Percentiles rank a stretch among this genome's conserved stretches.
Evolutionary conservation across 1,284 basidiomycete species (phyloP).

Genomic region (Leccinum subfulvum): DNA sequence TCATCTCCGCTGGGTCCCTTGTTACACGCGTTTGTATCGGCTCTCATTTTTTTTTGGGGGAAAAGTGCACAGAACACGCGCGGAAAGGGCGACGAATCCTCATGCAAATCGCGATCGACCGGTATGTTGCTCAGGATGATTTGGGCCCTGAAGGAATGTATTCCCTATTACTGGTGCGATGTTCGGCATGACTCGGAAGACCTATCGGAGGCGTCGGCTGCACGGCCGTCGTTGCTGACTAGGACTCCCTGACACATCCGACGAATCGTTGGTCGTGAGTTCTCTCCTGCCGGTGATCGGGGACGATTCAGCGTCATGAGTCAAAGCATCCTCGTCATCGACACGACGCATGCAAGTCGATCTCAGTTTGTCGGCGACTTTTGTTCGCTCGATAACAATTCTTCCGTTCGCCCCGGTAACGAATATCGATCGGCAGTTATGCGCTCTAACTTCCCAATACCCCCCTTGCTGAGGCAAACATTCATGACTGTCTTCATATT

Average conservation of each 20-base stretch:
- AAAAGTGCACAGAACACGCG: conserved; percentile 5
- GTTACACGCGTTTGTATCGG: not conserved
- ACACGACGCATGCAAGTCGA: not conserved
- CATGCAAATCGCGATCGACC: conserved; percentile 2
- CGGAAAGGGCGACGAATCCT: conserved; percentile 4
- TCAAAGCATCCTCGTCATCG: not conserved
- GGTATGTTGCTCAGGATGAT: not conserved
- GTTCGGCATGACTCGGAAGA: not conserved
- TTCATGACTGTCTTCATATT: no score
- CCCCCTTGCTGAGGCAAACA: no score
- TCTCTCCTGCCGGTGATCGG: not conserved
- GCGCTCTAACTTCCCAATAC: no score
- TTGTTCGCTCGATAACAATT: not conserved
- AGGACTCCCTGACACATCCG: not conserved
- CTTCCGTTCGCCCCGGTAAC: no score
- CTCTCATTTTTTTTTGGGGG: not conserved
- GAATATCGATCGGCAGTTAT: no score
- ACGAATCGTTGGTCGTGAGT: not conserved
- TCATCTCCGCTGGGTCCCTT: not conserved
- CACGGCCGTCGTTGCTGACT: not conserved
- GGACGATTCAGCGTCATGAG: not conserved
- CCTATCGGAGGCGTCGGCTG: not conserved
- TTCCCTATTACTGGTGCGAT: no score
- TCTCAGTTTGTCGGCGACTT: not conserved
- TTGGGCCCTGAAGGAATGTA: not conserved